Evolutionary conservation across 257 asterid species (phyloP), one percentile per base, ranked within the genome.

Genomic region (Fraxinus americana): DNA sequence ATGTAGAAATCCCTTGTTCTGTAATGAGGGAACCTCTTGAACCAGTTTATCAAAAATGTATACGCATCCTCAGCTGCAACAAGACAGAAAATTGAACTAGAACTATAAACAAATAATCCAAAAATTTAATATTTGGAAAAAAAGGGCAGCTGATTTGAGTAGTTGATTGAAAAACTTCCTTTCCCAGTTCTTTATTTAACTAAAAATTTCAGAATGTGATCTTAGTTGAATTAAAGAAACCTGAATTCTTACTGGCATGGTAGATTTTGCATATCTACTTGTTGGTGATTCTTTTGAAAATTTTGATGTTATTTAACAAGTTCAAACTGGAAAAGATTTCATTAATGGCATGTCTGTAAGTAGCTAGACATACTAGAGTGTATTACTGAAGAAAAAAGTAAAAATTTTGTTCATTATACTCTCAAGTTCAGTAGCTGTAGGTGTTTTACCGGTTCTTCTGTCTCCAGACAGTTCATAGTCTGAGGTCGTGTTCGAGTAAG

Each of bases 1-100:
- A 83, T 77, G 70, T 79, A 86, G 67, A 86, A 77, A 77, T 83
- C 81, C 39, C 74, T 82, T 35, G 61, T 25, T 68, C 35, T 81
- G 73, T 81, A 86, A 45, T 81, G 87, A 16, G 80, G 87, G 78
- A 81, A 86, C 71, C 77, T 83, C 74, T 81, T 74, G 78, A 86
- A 79, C 87, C 89, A 86, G 54, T 81, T 86, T 36, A 86, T 73
- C 72, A 86, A 73, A 76, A 81, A 83, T 36, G 52, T 79, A 65
- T 83, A 81, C 14, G 86, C 67, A 67, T 86, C 87, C 76, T 78
- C 70, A 65, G 87, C 87, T 81, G 81, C 70, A 78, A 2, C 19
- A 48, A 19, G 32, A 57, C 13, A 41, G 27, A 75, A 19, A 16
- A 6, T 21, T 25, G 16, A 23, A 63, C 69, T 63, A 45, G 54